Evolutionary conservation across 2,329 filamentous ascomycete species (phyloP).

Genomic region (Pseudopithomyces maydicus): DNA sequence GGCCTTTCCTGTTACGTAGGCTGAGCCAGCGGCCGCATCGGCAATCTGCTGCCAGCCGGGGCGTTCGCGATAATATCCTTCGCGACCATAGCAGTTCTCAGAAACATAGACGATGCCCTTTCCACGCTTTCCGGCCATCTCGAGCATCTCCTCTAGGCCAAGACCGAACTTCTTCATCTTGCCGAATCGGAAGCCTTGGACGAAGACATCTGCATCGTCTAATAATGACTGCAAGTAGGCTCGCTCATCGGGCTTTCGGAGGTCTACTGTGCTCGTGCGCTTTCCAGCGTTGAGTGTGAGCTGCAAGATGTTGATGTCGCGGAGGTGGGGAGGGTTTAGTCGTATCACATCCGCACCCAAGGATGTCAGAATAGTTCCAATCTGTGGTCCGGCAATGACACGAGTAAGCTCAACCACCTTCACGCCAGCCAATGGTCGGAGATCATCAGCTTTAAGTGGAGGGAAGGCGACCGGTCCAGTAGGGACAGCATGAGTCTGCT

Average conservation of each 20-base stretch:
- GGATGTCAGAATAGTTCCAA: conserved; percentile 44
- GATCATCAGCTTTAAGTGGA: conserved; percentile 26
- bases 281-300: conserved; percentile 51
- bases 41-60: conserved; percentile 60
- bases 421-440: conserved; percentile 48
- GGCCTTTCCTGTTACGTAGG: conserved; percentile 43
- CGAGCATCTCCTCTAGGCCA: conserved; percentile 48
- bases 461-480: conserved; percentile 34
- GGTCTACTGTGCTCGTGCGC: conserved; percentile 50
- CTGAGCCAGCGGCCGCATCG: conserved; percentile 44
- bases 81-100: conserved; percentile 59
- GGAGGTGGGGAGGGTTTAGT: conserved; percentile 44
- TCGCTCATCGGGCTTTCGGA: conserved; percentile 40
- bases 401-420: conserved; percentile 44
- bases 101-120: conserved; percentile 55
- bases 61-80: conserved; percentile 52
- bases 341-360: conserved; percentile 52
- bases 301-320: conserved; percentile 41
- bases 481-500: conserved; percentile 35
- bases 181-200: conserved; percentile 58
- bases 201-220: conserved; percentile 55
- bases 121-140: conserved; percentile 46
- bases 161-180: conserved; percentile 51
- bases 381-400: conserved; percentile 49
- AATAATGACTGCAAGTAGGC: conserved; percentile 47